phyloP scores from a whole-genome alignment of 2,329 filamentous ascomycete species.

The Pseudogymnoascus sp. region DNA sequence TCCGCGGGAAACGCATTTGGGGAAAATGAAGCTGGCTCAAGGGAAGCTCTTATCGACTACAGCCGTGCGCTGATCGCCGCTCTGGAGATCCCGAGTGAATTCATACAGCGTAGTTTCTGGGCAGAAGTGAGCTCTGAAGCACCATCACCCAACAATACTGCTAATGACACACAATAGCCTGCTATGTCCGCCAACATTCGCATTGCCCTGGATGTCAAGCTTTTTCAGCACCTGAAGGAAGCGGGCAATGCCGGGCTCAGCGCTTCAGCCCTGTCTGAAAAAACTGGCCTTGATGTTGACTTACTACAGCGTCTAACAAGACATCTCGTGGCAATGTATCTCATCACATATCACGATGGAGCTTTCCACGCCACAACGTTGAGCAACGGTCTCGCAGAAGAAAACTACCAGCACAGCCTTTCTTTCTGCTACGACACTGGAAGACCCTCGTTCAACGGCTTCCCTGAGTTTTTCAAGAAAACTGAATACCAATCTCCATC shows the following conservation, averaged over 20 bases:
- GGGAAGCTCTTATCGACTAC: constrained; percentile 32
- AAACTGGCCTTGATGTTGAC: background rate
- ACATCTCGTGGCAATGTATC: constrained; percentile 34
- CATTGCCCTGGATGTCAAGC: background rate
- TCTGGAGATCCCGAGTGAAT: background rate
- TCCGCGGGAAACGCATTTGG: constrained; percentile 28
- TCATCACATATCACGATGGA: constrained; percentile 23
- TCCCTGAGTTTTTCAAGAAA: constrained; percentile 29
- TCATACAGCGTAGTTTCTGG: no score
- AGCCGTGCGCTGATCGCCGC: constrained; percentile 30
- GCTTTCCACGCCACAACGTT: constrained; percentile 26
- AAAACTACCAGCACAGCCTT: constrained; percentile 32
- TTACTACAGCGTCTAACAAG: constrained; percentile 28
- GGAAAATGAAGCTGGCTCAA: constrained; percentile 28
- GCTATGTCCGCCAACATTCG: constrained; percentile 29
- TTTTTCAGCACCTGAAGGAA: background rate
- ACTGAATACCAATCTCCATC: constrained; percentile 27
- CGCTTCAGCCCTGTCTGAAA: background rate
- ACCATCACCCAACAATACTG: background rate
- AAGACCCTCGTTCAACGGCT: constrained; percentile 28
- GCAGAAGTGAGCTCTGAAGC: background rate
- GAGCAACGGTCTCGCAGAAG: constrained; percentile 30
- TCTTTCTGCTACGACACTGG: constrained; percentile 33
- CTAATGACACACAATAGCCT: constrained; percentile 20
- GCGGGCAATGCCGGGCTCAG: background rate